These are phyloP conservation scores for Solanum sejunctum DNA, from an alignment of 257 asterid genomes.

Conservation along the genomic window DNA sequence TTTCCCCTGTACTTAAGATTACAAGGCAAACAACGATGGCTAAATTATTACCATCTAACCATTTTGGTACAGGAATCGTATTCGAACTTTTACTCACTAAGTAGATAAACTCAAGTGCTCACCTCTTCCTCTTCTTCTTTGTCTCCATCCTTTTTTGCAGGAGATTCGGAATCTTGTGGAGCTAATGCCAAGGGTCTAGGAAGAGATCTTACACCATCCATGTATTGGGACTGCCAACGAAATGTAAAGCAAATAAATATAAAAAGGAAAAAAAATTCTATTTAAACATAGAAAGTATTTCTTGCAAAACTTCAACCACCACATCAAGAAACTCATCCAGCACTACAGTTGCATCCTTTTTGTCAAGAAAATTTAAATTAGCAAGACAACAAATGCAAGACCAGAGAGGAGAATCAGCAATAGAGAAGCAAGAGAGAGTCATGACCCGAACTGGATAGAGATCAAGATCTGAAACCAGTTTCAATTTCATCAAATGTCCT, in stretches of 20 bases:
- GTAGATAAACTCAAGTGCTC: conserved; percentile 14
- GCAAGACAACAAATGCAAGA: not conserved
- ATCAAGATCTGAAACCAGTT: not conserved
- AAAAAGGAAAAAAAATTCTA: conserved; percentile 4
- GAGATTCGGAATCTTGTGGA: conserved; percentile 33
- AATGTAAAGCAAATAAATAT: not conserved
- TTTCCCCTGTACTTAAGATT: not conserved
- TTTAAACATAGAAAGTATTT: not conserved
- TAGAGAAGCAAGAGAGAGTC: not conserved
- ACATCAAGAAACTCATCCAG: not conserved
- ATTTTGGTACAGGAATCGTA: not conserved
- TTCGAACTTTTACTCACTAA: not conserved
- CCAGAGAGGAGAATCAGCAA: not conserved
- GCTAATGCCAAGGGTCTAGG: conserved; percentile 77
- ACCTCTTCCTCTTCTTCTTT: conserved; percentile 71
- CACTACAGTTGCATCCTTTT: not conserved
- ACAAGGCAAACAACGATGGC: not conserved
- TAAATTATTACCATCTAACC: not conserved
- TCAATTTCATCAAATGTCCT: not conserved
- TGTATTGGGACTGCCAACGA: conserved; percentile 39
- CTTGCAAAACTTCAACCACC: not conserved
- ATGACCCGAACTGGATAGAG: not conserved
- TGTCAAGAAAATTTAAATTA: not conserved
- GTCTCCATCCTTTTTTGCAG: conserved; percentile 26
- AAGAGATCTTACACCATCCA: conserved; percentile 56